These are phyloP conservation scores for Hypoxylon crocopeplum DNA, from an alignment of 495 filamentous ascomycete genomes.

Conservation along the genomic window DNA sequence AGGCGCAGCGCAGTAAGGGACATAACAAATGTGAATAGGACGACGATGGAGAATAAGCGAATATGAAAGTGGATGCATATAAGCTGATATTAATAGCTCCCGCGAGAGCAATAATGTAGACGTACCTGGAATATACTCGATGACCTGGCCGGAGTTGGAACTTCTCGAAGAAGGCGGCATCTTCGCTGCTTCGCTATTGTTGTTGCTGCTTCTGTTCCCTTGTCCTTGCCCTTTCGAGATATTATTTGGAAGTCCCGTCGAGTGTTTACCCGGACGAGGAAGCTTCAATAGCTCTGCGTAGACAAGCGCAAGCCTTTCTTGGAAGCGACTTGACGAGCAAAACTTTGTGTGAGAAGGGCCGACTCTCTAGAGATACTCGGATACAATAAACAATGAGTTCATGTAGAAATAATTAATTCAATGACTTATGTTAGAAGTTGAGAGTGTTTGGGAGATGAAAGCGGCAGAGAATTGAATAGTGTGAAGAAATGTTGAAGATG, in stretches of 20 bases:
- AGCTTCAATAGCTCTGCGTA: slow-evolving; percentile 28
- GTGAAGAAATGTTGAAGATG: slow-evolving; percentile 23
- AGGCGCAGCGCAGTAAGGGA: slow-evolving; percentile 20
- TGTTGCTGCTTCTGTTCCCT: slow-evolving; percentile 4
- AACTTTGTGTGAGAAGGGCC: too few species aligned
- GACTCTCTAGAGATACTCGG: too few species aligned
- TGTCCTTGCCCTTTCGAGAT: slow-evolving; percentile 13
- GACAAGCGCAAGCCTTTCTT: slow-evolving; percentile 20
- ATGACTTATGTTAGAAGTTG: not conserved
- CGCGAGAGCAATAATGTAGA: not conserved
- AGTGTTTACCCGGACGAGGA: slow-evolving; percentile 11
- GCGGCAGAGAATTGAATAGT: slow-evolving; percentile 9
- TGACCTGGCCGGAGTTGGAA: slow-evolving; percentile 59
- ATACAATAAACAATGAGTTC: slow-evolving; percentile 20
- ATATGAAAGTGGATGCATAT: slow-evolving; percentile 18
- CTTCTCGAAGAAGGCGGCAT: slow-evolving; percentile 54
- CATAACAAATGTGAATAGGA: slow-evolving; percentile 34
- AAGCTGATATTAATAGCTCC: not conserved
- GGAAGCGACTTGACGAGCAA: not conserved
- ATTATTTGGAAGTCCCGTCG: not conserved
- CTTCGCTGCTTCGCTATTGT: slow-evolving; percentile 21
- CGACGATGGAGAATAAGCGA: slow-evolving; percentile 14
- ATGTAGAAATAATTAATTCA: not conserved
- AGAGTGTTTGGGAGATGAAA: not conserved
- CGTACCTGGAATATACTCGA: slow-evolving; percentile 66